Evolutionary conservation across 176 grass and related monocot genomes (phyloP).

Genomic region (Poa pratensis): DNA sequence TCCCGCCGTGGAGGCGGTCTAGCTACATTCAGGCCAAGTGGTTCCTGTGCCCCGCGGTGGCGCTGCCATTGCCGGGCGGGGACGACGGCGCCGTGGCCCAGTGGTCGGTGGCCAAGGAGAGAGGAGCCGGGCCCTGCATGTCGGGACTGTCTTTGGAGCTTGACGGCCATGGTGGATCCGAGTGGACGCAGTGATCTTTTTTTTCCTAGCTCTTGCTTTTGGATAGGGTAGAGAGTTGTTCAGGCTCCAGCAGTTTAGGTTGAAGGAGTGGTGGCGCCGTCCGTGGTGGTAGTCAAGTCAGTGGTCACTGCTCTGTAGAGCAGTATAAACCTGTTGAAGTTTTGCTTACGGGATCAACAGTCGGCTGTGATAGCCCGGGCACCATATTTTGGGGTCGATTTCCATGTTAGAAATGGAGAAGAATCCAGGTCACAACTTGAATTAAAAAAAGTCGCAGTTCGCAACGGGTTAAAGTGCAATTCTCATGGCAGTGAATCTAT

Average conservation of each 20-base stretch:
- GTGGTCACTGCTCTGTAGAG: background rate
- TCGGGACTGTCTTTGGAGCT: slow-evolving; percentile 35
- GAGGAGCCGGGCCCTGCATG: background rate
- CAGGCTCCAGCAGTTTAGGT: background rate
- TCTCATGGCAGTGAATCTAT: too few relatives aligned
- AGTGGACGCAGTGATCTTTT: background rate
- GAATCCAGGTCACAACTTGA: background rate
- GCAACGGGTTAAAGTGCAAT: too few relatives aligned
- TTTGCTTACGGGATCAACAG: slow-evolving; percentile 33
- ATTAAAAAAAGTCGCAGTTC: background rate
- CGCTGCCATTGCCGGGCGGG: slow-evolving; percentile 4
- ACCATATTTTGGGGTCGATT: slow-evolving; percentile 27
- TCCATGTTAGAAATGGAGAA: background rate
- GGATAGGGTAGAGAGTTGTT: background rate
- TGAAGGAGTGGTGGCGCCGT: background rate
- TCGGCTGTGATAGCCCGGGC: background rate
- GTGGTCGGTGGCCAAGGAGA: slow-evolving; percentile 19
- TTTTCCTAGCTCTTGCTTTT: background rate
- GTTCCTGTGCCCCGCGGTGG: slow-evolving; percentile 37
- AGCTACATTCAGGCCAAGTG: slow-evolving; percentile 80
- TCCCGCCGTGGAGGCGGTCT: slow-evolving; percentile 75
- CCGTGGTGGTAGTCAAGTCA: background rate
- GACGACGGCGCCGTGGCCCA: background rate
- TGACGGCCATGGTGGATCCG: background rate
- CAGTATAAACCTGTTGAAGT: background rate